Evolutionary conservation across 2,329 filamentous ascomycete species (phyloP).

Genomic region (Aspergillus sclerotialis): DNA sequence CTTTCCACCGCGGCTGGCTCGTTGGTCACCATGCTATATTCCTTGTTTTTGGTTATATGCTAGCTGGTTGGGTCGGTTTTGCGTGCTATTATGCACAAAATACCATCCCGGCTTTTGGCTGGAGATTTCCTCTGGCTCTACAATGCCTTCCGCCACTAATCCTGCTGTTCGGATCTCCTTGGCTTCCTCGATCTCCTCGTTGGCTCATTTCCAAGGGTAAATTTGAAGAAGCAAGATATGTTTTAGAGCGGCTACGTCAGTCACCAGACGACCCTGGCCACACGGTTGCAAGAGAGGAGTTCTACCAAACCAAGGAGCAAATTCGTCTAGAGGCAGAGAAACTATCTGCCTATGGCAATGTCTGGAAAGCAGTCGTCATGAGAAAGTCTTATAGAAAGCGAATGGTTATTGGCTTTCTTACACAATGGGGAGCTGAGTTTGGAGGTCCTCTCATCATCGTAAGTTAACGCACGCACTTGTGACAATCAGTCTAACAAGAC

Average conservation of each 20-base stretch:
- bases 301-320: conserved; percentile 43
- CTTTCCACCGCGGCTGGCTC: conserved; percentile 37
- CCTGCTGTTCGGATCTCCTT: conserved; percentile 34
- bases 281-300: conserved; percentile 40
- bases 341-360: conserved; percentile 33
- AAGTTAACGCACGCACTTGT: too few relatives aligned
- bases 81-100: conserved; percentile 37
- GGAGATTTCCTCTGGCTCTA: conserved; percentile 40
- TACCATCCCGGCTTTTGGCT: conserved; percentile 34
- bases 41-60: conserved; percentile 42
- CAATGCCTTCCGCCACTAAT: conserved; percentile 35
- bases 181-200: conserved; percentile 42
- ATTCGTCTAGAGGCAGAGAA: conserved; percentile 37
- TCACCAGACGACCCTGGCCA: conserved; percentile 34
- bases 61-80: conserved; percentile 39
- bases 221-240: conserved; percentile 39
- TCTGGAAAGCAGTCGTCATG: conserved; percentile 41
- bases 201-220: conserved; percentile 45
- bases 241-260: conserved; percentile 35
- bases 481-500: conserved; percentile 6
- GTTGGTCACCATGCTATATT: conserved; percentile 43
- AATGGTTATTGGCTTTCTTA: conserved; percentile 47
- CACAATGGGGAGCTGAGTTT: conserved; percentile 49
- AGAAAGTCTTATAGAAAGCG: conserved; percentile 45
- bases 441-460: conserved; percentile 48